phyloP scores from a whole-genome alignment of 768 basidiomycete species.

The Lepiota venenata region DNA sequence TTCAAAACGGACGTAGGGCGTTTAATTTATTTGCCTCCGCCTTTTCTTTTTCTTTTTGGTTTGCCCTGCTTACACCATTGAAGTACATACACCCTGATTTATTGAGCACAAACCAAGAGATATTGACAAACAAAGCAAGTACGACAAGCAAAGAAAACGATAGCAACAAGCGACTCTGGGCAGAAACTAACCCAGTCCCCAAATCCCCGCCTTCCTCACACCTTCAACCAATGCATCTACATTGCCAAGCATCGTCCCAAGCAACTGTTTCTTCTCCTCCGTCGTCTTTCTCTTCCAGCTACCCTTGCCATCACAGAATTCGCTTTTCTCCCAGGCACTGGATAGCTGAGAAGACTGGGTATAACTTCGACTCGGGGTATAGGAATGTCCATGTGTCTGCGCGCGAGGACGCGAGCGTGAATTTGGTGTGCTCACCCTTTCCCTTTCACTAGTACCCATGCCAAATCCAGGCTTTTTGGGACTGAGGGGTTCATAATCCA shows the following conservation, averaged over 20 bases:
- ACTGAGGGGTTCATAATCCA: slow-evolving; percentile 72
- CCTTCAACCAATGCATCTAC: slow-evolving; percentile 90
- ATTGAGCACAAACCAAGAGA: slow-evolving; percentile 5
- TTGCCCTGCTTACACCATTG: not conserved
- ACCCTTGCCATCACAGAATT: slow-evolving; percentile 4
- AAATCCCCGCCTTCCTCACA: slow-evolving; percentile 82
- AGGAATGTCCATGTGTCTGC: slow-evolving; percentile 6
- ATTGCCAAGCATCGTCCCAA: slow-evolving; percentile 85
- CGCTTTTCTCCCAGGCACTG: slow-evolving; percentile 14
- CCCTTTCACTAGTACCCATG: slow-evolving; percentile 6
- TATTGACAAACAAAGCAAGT: slow-evolving; percentile 7
- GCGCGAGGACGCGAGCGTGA: slow-evolving; percentile 10
- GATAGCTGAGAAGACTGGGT: slow-evolving; percentile 2
- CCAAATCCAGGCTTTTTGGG: slow-evolving; percentile 47
- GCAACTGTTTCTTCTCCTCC: slow-evolving; percentile 78
- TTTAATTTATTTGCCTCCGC: not conserved
- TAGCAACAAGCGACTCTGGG: not conserved
- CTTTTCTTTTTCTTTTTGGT: not conserved
- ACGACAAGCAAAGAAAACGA: slow-evolving; percentile 15
- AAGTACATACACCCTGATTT: not conserved
- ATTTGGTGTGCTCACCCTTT: not conserved
- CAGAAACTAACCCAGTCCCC: slow-evolving; percentile 55
- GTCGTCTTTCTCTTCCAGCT: slow-evolving; percentile 47
- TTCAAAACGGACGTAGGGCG: not conserved
- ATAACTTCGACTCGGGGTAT: slow-evolving; percentile 7